Base-by-base conservation (phyloP, 208 protist genomes). In the Acanthamoeba culbertsoni region DNA sequence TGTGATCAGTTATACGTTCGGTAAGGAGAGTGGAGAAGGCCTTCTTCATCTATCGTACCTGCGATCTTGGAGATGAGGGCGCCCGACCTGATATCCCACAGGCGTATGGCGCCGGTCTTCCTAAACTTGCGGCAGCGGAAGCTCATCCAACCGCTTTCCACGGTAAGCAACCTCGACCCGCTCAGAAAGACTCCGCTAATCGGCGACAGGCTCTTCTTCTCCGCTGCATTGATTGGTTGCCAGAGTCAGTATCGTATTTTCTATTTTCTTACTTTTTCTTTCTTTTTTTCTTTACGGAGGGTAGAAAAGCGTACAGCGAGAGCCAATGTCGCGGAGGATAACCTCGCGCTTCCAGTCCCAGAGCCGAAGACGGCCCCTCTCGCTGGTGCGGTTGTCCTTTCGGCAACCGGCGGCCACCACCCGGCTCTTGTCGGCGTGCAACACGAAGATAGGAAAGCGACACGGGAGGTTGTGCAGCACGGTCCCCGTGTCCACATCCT, bases 81-180 rank as follows among this genome's bases (percentile, higher is more conserved):
- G 1, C 68, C 68, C 18, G 68, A 35, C 20, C 48, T 45, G 68
- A 79, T 48, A 40, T 79, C 68, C 68, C 68, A 79, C 20, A 79
- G 68, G 16, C 68, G 68, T 10, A 79, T 79, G 68, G 68, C 42
- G 33, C 68, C 68, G 33, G 68, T 48, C 68, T 79, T 79, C 23
- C 68, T 43, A 40, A 79, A 79, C 68, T 79, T 79, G 14, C 68
- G 7, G 37, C 68, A 79, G 68, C 68, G 68, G 40, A 79, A 79
- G 68, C 68, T 79, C 68, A 79, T 79, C 68, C 68, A 79, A 8
- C 68, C 68, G 23, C 68, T 79, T 40, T 79, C 68, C 37, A 79
- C 68, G 26, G 68, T 79, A 12, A 79, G 68, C 33, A 79, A n/a
- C 42, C 33, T 12, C 42, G 37, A 42, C 10, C 68, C 68, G 68